A percentile compares a stretch with the other conserved stretches of the same genome.
Evolutionary conservation across 23 red algal species (phyloP).

Genomic region (Agarophyton chilense): DNA sequence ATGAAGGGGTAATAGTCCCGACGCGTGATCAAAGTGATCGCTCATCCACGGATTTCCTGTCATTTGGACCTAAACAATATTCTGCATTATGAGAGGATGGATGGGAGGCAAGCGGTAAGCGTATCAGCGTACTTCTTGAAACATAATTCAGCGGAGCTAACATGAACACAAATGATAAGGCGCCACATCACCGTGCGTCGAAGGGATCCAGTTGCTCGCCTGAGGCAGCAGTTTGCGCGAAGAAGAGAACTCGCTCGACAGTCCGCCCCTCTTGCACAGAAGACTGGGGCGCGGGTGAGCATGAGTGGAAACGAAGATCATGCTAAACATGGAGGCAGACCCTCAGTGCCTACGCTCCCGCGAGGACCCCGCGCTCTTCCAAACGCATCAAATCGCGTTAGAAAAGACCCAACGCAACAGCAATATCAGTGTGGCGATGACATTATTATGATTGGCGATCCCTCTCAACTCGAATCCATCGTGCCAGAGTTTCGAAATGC

Average conservation of each 20-base stretch:
- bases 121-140: not conserved
- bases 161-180: not conserved
- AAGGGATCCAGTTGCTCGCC: not conserved
- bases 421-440: not conserved
- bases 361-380: not conserved
- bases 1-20: not conserved
- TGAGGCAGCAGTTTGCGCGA: not conserved
- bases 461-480: not conserved
- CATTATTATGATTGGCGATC: not conserved
- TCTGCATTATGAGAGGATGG: not conserved
- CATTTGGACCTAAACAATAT: not conserved
- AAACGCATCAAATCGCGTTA: not conserved
- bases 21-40: not conserved
- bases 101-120: slow-evolving; percentile 36
- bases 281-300: not conserved
- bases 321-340: not conserved
- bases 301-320: not conserved
- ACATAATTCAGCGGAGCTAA: not conserved
- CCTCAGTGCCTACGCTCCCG: not conserved
- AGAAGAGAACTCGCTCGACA: slow-evolving; percentile 5
- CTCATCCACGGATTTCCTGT: not conserved
- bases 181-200: slow-evolving; percentile 5
- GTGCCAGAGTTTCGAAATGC: slow-evolving; percentile 12
- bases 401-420: not conserved
- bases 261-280: not conserved